These are phyloP conservation scores for Fusarium xyrophilum DNA, from an alignment of 2,329 filamentous ascomycete species.

Conservation along the genomic window DNA sequence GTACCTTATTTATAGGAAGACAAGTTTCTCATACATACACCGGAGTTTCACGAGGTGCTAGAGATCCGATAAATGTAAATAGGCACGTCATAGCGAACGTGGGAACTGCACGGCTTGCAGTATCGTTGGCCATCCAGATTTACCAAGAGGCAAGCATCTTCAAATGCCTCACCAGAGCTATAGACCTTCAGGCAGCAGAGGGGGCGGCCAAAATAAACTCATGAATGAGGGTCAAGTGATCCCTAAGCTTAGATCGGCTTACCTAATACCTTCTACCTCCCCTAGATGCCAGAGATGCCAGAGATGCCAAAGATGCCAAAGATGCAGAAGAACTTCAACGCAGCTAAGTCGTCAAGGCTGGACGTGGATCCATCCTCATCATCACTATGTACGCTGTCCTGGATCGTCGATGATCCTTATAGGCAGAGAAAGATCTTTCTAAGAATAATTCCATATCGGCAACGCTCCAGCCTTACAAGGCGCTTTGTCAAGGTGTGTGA, in stretches of 20 bases:
- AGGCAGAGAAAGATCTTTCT: too few relatives aligned
- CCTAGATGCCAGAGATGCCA: not conserved
- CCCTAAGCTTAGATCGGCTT: not conserved
- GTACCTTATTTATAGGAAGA: not conserved
- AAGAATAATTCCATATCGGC: too few relatives aligned
- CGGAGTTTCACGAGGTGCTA: not conserved
- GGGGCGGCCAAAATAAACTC: not conserved
- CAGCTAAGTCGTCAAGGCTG: not conserved
- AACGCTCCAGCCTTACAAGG: not conserved
- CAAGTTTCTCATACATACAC: not conserved
- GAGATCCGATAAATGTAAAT: too few relatives aligned
- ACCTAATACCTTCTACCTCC: not conserved
- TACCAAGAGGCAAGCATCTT: not conserved
- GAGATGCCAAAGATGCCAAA: not conserved
- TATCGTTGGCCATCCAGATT: not conserved
- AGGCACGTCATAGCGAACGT: not conserved
- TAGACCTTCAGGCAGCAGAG: not conserved
- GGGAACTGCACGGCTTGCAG: not conserved
- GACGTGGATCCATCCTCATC: not conserved
- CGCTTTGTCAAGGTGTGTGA: not conserved
- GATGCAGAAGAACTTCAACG: not conserved
- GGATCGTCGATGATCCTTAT: too few relatives aligned
- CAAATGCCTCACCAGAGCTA: not conserved
- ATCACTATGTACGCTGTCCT: not conserved
- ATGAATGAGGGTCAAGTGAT: not conserved